These are phyloP conservation scores for Litsea cubeba DNA, from an alignment of 164 flowering plant genomes.

Conservation along the genomic window DNA sequence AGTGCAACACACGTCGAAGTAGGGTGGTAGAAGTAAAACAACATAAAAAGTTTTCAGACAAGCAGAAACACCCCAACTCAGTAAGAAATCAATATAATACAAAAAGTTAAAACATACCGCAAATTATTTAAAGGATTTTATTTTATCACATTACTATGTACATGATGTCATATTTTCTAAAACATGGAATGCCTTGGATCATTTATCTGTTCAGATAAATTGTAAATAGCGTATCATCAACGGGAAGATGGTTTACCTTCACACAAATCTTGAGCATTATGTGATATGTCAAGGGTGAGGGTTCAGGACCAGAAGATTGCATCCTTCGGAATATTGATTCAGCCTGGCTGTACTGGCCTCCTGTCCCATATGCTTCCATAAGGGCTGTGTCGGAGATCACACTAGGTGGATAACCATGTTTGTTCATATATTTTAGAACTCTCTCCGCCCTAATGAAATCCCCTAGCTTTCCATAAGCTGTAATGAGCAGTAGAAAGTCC, in stretches of 20 bases:
- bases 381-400: constrained; percentile 87
- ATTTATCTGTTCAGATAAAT: background rate
- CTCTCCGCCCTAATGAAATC: constrained; percentile 73
- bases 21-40: too few species aligned
- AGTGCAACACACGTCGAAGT: too few species aligned
- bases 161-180: background rate
- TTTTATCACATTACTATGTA: too few species aligned
- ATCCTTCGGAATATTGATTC: constrained; percentile 85
- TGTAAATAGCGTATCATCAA: background rate
- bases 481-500: constrained; percentile 92
- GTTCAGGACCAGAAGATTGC: constrained; percentile 92
- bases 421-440: constrained; percentile 59
- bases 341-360: constrained; percentile 70
- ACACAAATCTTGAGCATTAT: constrained; percentile 81
- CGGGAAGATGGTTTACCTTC: constrained; percentile 43
- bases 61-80: too few species aligned
- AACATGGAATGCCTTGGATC: background rate
- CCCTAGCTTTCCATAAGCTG: constrained; percentile 90
- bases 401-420: constrained; percentile 68
- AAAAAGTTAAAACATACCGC: too few species aligned
- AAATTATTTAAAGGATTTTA: too few species aligned
- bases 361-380: constrained; percentile 97
- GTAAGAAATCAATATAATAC: too few species aligned
- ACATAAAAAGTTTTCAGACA: too few species aligned
- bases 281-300: constrained; percentile 92